Evolutionary conservation across 495 filamentous ascomycete species (phyloP).

Genomic region (Aspergillus diversus): DNA sequence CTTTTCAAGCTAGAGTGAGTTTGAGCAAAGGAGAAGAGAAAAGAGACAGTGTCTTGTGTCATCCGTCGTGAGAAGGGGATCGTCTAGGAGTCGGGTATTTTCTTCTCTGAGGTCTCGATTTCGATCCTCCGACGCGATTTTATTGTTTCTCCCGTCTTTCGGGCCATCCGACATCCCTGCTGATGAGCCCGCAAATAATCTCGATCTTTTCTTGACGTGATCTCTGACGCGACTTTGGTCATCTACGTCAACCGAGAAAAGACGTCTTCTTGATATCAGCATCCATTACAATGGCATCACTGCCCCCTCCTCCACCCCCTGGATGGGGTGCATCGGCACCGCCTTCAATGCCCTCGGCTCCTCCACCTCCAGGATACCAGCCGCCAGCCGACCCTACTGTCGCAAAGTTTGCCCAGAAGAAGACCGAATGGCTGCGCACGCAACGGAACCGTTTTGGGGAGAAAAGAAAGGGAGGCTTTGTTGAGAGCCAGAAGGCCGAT

Average conservation of each 20-base stretch:
- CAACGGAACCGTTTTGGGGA: conserved; percentile 95
- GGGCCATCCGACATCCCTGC: conserved; percentile 7
- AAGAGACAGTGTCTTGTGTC: conserved; percentile 31
- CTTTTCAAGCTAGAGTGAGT: conserved; percentile 31
- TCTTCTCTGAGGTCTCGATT: conserved; percentile 52
- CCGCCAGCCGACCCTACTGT: conserved; percentile 83
- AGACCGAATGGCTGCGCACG: conserved; percentile 95
- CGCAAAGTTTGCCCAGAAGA: conserved; percentile 97
- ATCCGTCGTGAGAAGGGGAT: conserved; percentile 55
- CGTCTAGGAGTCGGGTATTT: conserved; percentile 57
- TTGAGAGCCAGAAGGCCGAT: conserved; percentile 97
- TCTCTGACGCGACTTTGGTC: conserved; percentile 43
- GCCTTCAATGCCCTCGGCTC: conserved; percentile 73
- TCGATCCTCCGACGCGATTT: conserved; percentile 19
- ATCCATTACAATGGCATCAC: conserved; percentile 69
- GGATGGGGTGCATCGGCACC: conserved; percentile 73
- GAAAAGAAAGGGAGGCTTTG: conserved; percentile 93
- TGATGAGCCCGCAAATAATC: conserved; percentile 25
- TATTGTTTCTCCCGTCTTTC: conserved; percentile 11
- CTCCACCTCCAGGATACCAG: conserved; percentile 87
- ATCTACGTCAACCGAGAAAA: conserved; percentile 37
- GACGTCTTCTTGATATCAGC: conserved; percentile 29
- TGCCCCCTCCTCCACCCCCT: conserved; percentile 76
- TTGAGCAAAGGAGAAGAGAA: conserved; percentile 36
- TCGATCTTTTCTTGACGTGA: conserved; percentile 40